Percentiles rank a stretch among this genome's conserved stretches.
Conservation (phyloP, 306 rosid genomes). For the Ormosia emarginata region DNA sequence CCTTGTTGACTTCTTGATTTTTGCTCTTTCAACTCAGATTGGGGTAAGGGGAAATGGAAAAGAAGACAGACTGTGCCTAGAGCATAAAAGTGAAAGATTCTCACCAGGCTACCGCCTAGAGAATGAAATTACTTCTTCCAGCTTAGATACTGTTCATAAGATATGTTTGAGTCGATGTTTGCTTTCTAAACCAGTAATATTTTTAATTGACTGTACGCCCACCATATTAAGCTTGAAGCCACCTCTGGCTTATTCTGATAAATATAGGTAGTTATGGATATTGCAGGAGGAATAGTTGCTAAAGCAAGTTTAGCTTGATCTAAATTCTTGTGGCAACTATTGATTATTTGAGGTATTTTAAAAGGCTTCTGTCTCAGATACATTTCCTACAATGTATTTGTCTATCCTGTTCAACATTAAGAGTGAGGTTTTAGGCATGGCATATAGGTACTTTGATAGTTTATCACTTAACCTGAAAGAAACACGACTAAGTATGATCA, state of each 20-base stretch:
- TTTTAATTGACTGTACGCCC: neutral
- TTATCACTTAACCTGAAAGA: neutral
- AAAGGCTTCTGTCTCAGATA: neutral
- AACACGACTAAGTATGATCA: neutral
- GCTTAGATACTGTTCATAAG: neutral
- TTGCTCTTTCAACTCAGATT: neutral
- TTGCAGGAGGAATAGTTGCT: neutral
- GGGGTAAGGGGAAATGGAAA: neutral
- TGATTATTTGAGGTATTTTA: neutral
- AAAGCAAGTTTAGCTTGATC: neutral
- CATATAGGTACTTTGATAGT: neutral
- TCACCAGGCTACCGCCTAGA: neutral
- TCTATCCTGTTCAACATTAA: neutral
- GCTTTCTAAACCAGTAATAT: neutral
- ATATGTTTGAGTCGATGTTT: slow-evolving; percentile 2
- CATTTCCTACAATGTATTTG: neutral
- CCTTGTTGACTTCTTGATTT: neutral
- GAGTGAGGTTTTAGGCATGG: neutral
- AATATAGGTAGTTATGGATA: neutral
- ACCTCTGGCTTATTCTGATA: neutral
- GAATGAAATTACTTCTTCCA: neutral
- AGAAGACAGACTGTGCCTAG: neutral
- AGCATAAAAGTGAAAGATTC: neutral
- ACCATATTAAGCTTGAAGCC: neutral
- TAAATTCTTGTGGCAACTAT: neutral